Conservation (phyloP, 768 basidiomycete species). For the Pisolithus tinctorius region DNA sequence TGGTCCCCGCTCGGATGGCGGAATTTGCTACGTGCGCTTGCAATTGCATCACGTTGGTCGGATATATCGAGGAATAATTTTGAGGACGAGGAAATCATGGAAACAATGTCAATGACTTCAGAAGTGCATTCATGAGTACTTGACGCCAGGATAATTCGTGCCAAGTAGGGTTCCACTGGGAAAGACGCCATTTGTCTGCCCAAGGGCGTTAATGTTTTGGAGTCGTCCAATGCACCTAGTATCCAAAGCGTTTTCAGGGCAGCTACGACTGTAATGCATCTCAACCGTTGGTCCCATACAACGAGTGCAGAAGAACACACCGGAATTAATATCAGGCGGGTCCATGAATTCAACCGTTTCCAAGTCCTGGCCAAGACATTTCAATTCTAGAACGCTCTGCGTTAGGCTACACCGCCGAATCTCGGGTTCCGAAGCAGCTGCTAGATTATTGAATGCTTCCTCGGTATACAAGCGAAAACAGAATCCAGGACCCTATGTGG, state of each 20-base stretch:
- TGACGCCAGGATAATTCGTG: conserved; percentile 77
- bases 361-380: conserved; percentile 75
- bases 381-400: conserved; percentile 78
- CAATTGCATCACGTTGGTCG: conserved; percentile 67
- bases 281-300: neutral
- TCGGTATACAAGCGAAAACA: conserved; percentile 95
- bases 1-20: conserved; percentile 86
- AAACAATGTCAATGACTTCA: conserved; percentile 81
- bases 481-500: conserved; percentile 58
- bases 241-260: conserved; percentile 70
- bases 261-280: conserved; percentile 39
- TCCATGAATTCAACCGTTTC: conserved; percentile 87
- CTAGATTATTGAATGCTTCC: conserved; percentile 62
- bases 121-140: conserved; percentile 61
- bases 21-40: conserved; percentile 71
- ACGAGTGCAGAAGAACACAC: conserved; percentile 39
- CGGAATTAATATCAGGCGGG: conserved; percentile 63
- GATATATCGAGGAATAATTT: conserved; percentile 74
- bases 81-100: conserved; percentile 74
- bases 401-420: conserved; percentile 84
- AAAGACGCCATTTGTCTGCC: conserved; percentile 86
- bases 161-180: conserved; percentile 83
- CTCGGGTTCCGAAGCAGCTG: conserved; percentile 71
- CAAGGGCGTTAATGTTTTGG: conserved; percentile 57
- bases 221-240: conserved; percentile 69